phyloP scores from a whole-genome alignment of 1,284 basidiomycete genomes.

The Peniophora sp. region DNA sequence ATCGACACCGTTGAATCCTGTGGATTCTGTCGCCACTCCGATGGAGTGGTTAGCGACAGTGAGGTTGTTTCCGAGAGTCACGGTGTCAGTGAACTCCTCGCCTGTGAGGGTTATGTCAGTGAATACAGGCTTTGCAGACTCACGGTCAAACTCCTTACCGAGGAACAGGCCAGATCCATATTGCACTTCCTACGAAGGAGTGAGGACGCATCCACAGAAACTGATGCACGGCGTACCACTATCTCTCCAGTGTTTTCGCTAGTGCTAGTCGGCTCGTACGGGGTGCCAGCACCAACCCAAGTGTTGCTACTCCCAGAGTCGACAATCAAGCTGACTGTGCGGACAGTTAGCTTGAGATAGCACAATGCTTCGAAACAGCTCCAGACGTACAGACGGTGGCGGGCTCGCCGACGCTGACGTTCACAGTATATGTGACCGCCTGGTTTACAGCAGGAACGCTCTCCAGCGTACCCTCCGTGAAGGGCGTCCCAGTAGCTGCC shows the following conservation, averaged over 20 bases:
- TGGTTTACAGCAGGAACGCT: conserved; percentile 29
- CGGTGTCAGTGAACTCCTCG: conserved; percentile 37
- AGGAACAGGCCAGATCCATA: conserved; percentile 46
- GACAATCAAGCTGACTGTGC: conserved; percentile 19
- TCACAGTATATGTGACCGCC: conserved; percentile 22
- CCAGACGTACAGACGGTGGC: conserved; percentile 22
- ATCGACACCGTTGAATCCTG: conserved; percentile 34
- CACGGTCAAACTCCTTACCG: conserved; percentile 28
- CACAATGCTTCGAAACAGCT: not conserved
- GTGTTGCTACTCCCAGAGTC: conserved; percentile 44
- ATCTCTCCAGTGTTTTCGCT: conserved; percentile 24
- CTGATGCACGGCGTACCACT: conserved; percentile 29
- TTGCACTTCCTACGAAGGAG: conserved; percentile 30
- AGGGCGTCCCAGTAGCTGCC: too few species aligned
- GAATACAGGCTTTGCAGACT: not conserved
- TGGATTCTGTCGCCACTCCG: conserved; percentile 39
- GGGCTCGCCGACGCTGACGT: conserved; percentile 26
- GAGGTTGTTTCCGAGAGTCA: conserved; percentile 22
- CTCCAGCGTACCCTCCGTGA: too few species aligned
- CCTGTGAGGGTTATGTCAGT: conserved; percentile 11
- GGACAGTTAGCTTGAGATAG: not conserved
- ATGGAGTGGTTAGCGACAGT: conserved; percentile 40
- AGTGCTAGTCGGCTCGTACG: conserved; percentile 42
- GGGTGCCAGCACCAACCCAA: conserved; percentile 51
- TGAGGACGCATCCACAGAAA: not conserved